Base-by-base conservation (phyloP, 371 early-diverging fungal genomes). In the Blakeslea trispora region DNA sequence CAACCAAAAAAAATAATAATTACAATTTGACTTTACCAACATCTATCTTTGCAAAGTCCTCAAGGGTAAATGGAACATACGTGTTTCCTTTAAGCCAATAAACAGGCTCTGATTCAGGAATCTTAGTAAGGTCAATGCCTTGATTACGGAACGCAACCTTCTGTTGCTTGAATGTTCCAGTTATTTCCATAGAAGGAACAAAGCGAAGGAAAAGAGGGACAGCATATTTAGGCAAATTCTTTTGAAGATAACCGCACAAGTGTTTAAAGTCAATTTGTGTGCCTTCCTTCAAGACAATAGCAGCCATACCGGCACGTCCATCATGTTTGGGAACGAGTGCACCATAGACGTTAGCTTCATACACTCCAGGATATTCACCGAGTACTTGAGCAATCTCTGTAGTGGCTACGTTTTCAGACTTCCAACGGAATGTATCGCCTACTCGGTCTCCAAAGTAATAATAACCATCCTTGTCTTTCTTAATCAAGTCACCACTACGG, bases 401-500 rank as follows among this genome's bases (percentile, higher is more conserved):
- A 13, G 88, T 85, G 13, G 85, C 73, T 14, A 88, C 86, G 50
- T 88, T 88, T 61, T 88, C 88, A 6, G 82, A 72, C 41, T 86
- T 84, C 88, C 88, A 88, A 11, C 88, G 72, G 73, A 89, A 91
- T 0, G 90, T 85, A 42, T 91, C 90, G 3, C 90, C 90, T 18
- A 84, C 64, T 21, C 91, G 84, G 47, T 90, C 90, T 14, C 82
- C 82, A 74, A 91, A 90, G 69, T 81, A 88, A 60, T 72, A 84
- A 64, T 75, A 85, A 2, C 87, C 88, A 14, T 81, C 72, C 8
- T 52, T 45, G 54, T 81, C 81, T 31, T 65, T 68, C 23, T 65
- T 73, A 14, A 90, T 57, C 15, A 91, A 65, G 58, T 91, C 91
- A 10, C 91, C 91, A 39, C 84, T 79, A 28, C 86, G 77, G 65